Evolutionary conservation across 2,329 filamentous ascomycete genomes (phyloP).

Genomic region (Knufia petricola): DNA sequence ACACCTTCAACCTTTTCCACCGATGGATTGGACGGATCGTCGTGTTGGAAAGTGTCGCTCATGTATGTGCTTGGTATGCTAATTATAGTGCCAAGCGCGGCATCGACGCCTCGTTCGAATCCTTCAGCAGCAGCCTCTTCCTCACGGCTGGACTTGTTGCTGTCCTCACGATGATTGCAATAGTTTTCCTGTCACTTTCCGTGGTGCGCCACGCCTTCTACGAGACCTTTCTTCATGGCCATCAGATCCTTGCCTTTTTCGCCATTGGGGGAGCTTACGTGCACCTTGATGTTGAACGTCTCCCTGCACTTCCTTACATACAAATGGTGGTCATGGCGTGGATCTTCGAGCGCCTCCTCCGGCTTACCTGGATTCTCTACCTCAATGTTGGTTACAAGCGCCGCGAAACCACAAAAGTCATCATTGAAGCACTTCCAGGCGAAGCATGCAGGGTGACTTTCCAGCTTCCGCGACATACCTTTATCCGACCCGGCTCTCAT

Average conservation of each 20-base stretch:
- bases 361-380: constrained; percentile 41
- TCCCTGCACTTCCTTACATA: constrained; percentile 35
- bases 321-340: constrained; percentile 31
- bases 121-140: constrained; percentile 31
- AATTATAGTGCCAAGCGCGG: constrained; percentile 61
- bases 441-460: constrained; percentile 54
- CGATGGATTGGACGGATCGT: constrained; percentile 73
- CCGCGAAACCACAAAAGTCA: constrained; percentile 41
- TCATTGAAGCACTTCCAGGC: constrained; percentile 49
- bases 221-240: constrained; percentile 39
- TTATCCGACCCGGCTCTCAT: constrained; percentile 47
- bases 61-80: constrained; percentile 66
- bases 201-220: constrained; percentile 38
- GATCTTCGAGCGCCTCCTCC: constrained; percentile 35
- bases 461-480: constrained; percentile 46
- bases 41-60: constrained; percentile 59
- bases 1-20: constrained; percentile 88
- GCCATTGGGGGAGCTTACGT: constrained; percentile 36
- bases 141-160: constrained; percentile 39
- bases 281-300: constrained; percentile 33
- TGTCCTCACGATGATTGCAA: constrained; percentile 31
- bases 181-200: constrained; percentile 36
- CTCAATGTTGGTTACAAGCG: constrained; percentile 42
- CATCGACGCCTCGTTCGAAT: constrained; percentile 35
- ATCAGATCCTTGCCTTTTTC: constrained; percentile 36